Evolutionary conservation across 768 basidiomycete genomes (phyloP).

Genomic region (Terana coerulea): DNA sequence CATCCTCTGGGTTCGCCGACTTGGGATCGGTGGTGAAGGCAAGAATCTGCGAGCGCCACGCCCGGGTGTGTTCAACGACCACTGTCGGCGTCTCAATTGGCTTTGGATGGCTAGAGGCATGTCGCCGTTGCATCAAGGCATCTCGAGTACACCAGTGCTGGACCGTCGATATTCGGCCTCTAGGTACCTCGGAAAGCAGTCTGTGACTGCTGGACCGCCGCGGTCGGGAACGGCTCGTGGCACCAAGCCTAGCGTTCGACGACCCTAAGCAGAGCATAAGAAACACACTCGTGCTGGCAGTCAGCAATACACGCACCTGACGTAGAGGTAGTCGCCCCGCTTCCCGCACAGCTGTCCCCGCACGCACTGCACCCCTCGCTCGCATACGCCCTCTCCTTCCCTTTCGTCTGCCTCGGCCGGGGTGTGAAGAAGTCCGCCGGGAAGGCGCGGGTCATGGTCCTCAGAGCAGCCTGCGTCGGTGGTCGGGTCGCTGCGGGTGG

Average conservation of each 20-base stretch:
- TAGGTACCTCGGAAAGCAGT: constrained; percentile 9
- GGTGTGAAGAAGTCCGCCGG: constrained; percentile 55
- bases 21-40: background rate
- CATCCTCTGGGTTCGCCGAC: constrained; percentile 28
- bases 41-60: background rate
- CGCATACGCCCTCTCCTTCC: constrained; percentile 43
- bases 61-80: too few species aligned
- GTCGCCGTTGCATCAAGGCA: constrained; percentile 22
- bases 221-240: constrained; percentile 15
- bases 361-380: background rate
- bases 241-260: background rate
- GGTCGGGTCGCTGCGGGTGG: constrained; percentile 23
- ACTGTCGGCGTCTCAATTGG: background rate
- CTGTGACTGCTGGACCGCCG: constrained; percentile 18
- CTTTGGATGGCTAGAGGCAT: constrained; percentile 23
- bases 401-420: constrained; percentile 45
- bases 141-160: constrained; percentile 11
- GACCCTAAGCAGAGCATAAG: background rate
- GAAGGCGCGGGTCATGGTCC: constrained; percentile 30
- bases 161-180: constrained; percentile 14
- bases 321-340: background rate
- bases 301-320: background rate
- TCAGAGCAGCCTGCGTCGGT: constrained; percentile 26
- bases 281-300: background rate
- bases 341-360: background rate